A percentile compares a stretch with the other conserved stretches of the same genome.
Evolutionary conservation across 345 rosid genomes (phyloP).

Genomic region (Gossypium raimondii): DNA sequence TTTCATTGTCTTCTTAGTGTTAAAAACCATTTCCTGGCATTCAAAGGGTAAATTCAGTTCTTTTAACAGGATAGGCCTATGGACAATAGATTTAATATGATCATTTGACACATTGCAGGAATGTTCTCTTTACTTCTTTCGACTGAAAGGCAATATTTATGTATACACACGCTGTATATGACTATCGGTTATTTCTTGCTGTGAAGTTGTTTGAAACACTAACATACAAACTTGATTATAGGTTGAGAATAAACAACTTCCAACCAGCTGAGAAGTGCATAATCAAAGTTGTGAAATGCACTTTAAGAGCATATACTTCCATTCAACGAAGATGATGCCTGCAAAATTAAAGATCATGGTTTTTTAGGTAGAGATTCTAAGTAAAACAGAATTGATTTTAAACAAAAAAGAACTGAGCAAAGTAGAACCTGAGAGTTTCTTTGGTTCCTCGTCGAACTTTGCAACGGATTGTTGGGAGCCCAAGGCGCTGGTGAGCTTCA

Average conservation of each 20-base stretch:
- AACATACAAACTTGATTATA: neutral
- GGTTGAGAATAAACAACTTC: neutral
- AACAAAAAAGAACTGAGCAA: neutral
- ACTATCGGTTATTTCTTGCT: neutral
- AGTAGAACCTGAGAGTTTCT: slow-evolving; percentile 66
- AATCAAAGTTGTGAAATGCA: neutral
- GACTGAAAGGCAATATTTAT: neutral
- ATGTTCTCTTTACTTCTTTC: neutral
- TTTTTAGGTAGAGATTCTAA: neutral
- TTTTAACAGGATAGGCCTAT: neutral
- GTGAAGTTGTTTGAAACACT: neutral
- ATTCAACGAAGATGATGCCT: slow-evolving; percentile 88
- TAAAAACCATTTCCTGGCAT: neutral
- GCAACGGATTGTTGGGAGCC: slow-evolving; percentile 81
- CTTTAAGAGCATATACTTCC: neutral
- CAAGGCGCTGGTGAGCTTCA: slow-evolving; percentile 86
- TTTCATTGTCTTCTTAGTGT: neutral
- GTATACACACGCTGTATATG: neutral
- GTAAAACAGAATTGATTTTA: neutral
- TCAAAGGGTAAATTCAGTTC: neutral
- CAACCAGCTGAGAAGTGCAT: neutral
- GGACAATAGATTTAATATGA: neutral
- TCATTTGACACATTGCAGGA: neutral
- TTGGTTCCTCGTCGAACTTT: slow-evolving; percentile 87
- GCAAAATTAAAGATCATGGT: slow-evolving; percentile 23